phyloP scores from a whole-genome alignment of 192 early-diverging fungal genomes.

The Linnemannia exigua region DNA sequence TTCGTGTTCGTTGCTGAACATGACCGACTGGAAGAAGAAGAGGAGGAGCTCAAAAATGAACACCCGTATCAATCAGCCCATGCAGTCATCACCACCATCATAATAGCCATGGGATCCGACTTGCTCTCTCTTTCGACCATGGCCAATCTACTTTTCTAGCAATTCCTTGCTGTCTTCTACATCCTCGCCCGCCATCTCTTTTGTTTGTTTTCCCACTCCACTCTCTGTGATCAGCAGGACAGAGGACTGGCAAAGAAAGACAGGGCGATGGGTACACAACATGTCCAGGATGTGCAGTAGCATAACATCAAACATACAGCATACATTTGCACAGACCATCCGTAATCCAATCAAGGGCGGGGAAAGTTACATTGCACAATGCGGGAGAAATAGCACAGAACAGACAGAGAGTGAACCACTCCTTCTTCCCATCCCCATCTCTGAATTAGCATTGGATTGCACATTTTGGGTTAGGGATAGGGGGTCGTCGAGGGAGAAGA shows the following conservation, averaged over 20 bases:
- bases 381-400: not conserved
- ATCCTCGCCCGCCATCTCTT: too few species aligned
- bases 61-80: too few species aligned
- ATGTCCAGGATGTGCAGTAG: not conserved
- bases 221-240: not conserved
- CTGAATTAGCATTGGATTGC: not conserved
- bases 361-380: not conserved
- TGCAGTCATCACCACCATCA: too few species aligned
- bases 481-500: not conserved
- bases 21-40: too few species aligned
- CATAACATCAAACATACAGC: not conserved
- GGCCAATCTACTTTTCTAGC: not conserved
- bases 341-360: not conserved
- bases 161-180: not conserved
- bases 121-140: too few species aligned
- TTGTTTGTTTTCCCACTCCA: not conserved
- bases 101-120: too few species aligned
- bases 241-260: not conserved
- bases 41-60: too few species aligned
- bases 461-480: not conserved
- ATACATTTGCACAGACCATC: conserved; percentile 2
- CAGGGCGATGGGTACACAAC: not conserved
- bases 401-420: not conserved
- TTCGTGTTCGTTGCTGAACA: too few species aligned
- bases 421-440: not conserved